A percentile compares a stretch with the other conserved stretches of the same genome.
These are phyloP conservation scores for Capsicum pubescens DNA, from an alignment of 257 asterid species.

Conservation along the genomic window DNA sequence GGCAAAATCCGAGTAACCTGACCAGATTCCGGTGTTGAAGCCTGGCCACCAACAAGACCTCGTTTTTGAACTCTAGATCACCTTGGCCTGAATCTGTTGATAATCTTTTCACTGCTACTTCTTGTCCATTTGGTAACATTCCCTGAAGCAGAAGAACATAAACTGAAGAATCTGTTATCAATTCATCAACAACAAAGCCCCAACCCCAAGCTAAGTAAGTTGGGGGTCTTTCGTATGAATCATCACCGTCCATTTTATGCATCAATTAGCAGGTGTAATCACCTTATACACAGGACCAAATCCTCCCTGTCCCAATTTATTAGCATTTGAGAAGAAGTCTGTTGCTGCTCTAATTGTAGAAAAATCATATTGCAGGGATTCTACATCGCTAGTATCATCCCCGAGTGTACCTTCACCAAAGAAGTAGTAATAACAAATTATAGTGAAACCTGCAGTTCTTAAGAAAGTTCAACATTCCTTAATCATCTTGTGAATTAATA, in stretches of 20 bases:
- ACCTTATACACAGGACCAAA: slow-evolving; percentile 45
- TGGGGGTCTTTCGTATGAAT: not conserved
- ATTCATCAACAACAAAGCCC: not conserved
- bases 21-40: not conserved
- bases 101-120: slow-evolving; percentile 45
- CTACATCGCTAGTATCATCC: slow-evolving; percentile 26
- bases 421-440: not conserved
- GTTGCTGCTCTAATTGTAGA: slow-evolving; percentile 30
- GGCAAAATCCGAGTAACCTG: not conserved
- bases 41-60: not conserved
- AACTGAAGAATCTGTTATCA: not conserved
- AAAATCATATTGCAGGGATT: slow-evolving; percentile 39
- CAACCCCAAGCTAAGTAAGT: not conserved
- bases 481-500: not conserved
- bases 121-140: slow-evolving; percentile 27
- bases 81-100: slow-evolving; percentile 36
- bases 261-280: not conserved
- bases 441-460: not conserved
- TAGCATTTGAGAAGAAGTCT: slow-evolving; percentile 36
- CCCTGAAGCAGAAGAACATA: slow-evolving; percentile 31
- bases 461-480: not conserved
- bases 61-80: not conserved
- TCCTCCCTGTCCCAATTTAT: slow-evolving; percentile 35
- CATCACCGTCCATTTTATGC: not conserved
- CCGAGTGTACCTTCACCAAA: not conserved